Evolutionary conservation across 108 stramenopile genomes (phyloP), one percentile per base, ranked within the genome.

Genomic region (Aurantiochytrium sp.): DNA sequence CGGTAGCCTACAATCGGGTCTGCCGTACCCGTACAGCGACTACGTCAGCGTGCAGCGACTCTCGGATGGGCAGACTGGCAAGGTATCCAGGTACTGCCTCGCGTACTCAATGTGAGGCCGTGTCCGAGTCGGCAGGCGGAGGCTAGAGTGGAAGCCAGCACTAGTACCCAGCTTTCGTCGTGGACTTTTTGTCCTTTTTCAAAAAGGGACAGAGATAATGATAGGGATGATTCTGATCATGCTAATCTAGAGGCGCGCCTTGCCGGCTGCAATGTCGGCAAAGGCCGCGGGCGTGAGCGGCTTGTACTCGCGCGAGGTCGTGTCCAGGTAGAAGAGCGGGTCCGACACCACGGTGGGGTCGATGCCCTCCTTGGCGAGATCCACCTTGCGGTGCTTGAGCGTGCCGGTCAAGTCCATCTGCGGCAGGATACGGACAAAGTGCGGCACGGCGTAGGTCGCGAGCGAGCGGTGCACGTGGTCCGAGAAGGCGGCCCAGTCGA

Each of bases 351-450:
- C 12, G 15, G 73, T 8, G 32, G 73, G 69, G 37, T 88, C 87
- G 17, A 34, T 2, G 24, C 88, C 88, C 10, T 88, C 42, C 24
- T 85, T 85, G 4, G 68, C 19, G 5, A 91, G 88, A 21, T 69
- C 53, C 17, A 89, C 89, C 88, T 92, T 92, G 31, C 89, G 87
- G 45, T 90, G 90, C 88, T 92, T 92, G 88, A 92, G 91, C 4
- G 91, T 92, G 4, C 90, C 50, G 15, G 91, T 92, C 42, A 89
- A 69, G 17, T 89, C 85, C 55, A 81, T 36, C 3, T n/a, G 34
- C 4, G 89, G 65, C 55, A 89, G 88, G 21, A 92, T 48, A 4
- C 91, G 73, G 22, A 92, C n/a, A 48, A 92, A 92, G 36, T 86
- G 87, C 10, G 91, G 91, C 34, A 90, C 53, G 17, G 91, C 91